Percentiles rank a stretch among this genome's conserved stretches.
phyloP scores from a whole-genome alignment of 2,329 filamentous ascomycete species.

The Cladosporium velox region DNA sequence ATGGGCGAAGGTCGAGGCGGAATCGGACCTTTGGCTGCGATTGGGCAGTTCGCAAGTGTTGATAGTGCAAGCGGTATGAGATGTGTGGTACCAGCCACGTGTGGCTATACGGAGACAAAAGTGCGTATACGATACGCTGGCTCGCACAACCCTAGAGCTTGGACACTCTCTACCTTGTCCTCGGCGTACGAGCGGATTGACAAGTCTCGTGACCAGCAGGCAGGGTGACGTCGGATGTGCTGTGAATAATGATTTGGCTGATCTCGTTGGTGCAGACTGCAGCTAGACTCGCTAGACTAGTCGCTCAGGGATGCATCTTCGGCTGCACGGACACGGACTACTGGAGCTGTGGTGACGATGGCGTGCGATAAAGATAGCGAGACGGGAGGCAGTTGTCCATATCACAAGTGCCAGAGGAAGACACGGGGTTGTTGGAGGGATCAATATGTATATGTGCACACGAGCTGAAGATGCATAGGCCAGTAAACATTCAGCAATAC shows the following conservation, averaged over 20 bases:
- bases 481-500: neutral
- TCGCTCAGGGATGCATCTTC: neutral
- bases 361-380: constrained; percentile 4
- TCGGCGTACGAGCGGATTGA: neutral
- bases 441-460: neutral
- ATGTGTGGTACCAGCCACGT: neutral
- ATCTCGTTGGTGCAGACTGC: neutral
- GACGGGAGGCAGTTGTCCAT: neutral
- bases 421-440: neutral
- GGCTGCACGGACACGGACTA: constrained; percentile 1
- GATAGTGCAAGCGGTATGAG: neutral
- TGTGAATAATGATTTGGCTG: constrained; percentile 4
- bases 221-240: constrained; percentile 7
- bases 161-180: neutral
- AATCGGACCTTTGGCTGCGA: neutral
- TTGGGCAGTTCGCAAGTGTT: neutral
- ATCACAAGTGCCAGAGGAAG: neutral
- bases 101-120: neutral
- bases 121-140: neutral
- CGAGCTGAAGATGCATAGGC: neutral
- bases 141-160: neutral
- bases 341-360: constrained; percentile 1
- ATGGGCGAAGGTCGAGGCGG: constrained; percentile 20
- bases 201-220: constrained; percentile 4
- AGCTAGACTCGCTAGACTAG: neutral